Evolutionary conservation across 108 stramenopile species (phyloP).

Genomic region (Fistulifera pelliculosa): DNA sequence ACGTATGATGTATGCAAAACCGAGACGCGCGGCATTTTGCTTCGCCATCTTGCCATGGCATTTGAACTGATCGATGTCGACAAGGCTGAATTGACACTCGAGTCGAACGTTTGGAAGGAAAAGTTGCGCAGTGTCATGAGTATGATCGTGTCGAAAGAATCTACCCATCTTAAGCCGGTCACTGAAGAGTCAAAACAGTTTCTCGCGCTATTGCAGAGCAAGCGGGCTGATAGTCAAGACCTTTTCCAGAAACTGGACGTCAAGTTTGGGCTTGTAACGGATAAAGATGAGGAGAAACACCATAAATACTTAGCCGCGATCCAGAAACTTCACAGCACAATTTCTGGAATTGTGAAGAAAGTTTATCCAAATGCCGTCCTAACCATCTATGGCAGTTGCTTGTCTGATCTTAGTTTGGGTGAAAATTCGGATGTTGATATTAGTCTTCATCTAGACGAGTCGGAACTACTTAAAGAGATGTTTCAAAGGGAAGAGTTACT

Average conservation of each 20-base stretch:
- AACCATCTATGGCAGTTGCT: slow-evolving; percentile 64
- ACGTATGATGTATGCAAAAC: background rate
- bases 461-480: slow-evolving; percentile 22
- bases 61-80: background rate
- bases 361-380: slow-evolving; percentile 26
- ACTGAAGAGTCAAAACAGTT: background rate
- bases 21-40: background rate
- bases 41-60: background rate
- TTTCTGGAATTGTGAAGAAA: slow-evolving; percentile 15
- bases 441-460: slow-evolving; percentile 25
- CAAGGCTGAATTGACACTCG: background rate
- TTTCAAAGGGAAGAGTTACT: slow-evolving; percentile 40
- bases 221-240: background rate
- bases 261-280: background rate
- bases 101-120: background rate
- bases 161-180: background rate
- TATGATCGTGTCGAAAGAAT: background rate
- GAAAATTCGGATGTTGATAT: slow-evolving; percentile 65
- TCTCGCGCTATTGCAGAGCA: background rate
- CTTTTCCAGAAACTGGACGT: background rate
- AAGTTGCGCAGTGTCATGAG: background rate
- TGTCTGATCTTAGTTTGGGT: slow-evolving; percentile 50
- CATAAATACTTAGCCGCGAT: slow-evolving; percentile 18
- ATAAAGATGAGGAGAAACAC: slow-evolving; percentile 4
- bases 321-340: slow-evolving; percentile 12